Conservation (phyloP, 345 rosid species). For the Eucalyptus shirleyi region DNA sequence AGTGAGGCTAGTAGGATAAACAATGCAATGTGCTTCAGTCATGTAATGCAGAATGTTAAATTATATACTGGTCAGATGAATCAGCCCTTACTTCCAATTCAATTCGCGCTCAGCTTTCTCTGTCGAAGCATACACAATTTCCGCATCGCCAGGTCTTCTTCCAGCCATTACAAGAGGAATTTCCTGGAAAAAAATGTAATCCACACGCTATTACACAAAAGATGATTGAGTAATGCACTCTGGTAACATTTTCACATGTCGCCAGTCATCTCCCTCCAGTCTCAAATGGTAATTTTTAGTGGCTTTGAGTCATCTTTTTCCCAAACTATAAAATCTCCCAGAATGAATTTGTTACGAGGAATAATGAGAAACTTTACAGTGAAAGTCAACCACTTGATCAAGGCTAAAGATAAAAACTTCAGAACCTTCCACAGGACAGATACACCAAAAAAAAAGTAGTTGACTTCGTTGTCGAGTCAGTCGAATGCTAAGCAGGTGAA, state of each 20-base stretch:
- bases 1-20: neutral
- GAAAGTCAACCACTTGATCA: neutral
- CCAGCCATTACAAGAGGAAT: constrained; percentile 68
- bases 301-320: neutral
- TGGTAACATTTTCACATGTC: neutral
- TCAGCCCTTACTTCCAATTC: constrained; percentile 74
- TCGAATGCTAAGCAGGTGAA: neutral
- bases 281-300: neutral
- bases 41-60: neutral
- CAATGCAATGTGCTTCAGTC: neutral
- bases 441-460: neutral
- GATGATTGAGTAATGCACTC: neutral
- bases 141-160: constrained; percentile 82
- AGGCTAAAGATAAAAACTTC: neutral
- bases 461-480: neutral
- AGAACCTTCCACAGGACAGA: neutral
- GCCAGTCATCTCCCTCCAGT: neutral
- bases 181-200: constrained; percentile 27
- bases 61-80: neutral
- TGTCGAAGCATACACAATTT: constrained; percentile 85
- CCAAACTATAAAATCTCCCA: neutral
- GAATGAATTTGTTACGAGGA: neutral
- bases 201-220: neutral
- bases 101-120: constrained; percentile 61
- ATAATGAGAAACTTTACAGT: neutral